These are phyloP conservation scores for Calonectria crousiana DNA, from an alignment of 2,329 filamentous ascomycete species.

Conservation along the genomic window DNA sequence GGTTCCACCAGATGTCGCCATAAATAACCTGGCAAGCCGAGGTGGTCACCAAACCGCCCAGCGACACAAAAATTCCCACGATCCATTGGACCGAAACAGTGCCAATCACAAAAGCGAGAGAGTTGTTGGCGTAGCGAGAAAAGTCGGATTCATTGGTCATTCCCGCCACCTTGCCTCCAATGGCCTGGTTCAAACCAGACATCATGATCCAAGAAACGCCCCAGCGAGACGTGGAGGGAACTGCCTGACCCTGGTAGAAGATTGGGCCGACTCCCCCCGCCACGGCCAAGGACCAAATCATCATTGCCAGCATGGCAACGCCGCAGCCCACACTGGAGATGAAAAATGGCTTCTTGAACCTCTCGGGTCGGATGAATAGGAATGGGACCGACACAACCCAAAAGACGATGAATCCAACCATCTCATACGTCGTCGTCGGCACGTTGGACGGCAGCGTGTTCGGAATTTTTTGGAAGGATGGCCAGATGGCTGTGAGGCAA, in stretches of 20 bases:
- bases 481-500: slow-evolving; percentile 2
- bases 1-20: slow-evolving; percentile 44
- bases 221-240: slow-evolving; percentile 33
- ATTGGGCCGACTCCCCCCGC: slow-evolving; percentile 59
- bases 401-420: slow-evolving; percentile 57
- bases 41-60: slow-evolving; percentile 43
- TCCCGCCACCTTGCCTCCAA: slow-evolving; percentile 45
- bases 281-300: slow-evolving; percentile 59
- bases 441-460: slow-evolving; percentile 53
- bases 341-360: slow-evolving; percentile 61
- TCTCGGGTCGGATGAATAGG: slow-evolving; percentile 60
- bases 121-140: slow-evolving; percentile 41
- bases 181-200: slow-evolving; percentile 42
- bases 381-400: slow-evolving; percentile 63
- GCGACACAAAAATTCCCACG: slow-evolving; percentile 44
- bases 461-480: neutral
- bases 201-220: slow-evolving; percentile 42
- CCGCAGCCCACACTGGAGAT: slow-evolving; percentile 57
- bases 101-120: slow-evolving; percentile 39
- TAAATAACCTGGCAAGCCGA: slow-evolving; percentile 45
- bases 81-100: slow-evolving; percentile 43
- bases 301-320: slow-evolving; percentile 60
- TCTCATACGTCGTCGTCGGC: slow-evolving; percentile 55
- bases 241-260: slow-evolving; percentile 46
- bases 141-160: slow-evolving; percentile 48